Conservation (phyloP, 2,329 filamentous ascomycete genomes). For the Colletotrichum sp. region DNA sequence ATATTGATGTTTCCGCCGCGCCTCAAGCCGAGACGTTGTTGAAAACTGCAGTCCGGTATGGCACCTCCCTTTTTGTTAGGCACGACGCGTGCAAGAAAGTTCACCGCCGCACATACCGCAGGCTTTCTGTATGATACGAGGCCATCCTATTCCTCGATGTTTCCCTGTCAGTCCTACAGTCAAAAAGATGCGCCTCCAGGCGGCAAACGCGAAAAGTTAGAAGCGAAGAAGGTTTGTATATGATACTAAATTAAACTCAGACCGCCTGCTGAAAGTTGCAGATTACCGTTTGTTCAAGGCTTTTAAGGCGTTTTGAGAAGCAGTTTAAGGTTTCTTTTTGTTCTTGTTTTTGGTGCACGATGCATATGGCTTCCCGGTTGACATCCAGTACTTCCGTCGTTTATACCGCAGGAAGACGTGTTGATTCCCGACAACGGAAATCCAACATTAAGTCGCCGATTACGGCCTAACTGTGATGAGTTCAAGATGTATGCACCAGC, state of each 20-base stretch:
- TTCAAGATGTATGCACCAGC: not conserved
- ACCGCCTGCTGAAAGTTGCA: not conserved
- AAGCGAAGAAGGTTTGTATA: no score
- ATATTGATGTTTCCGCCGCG: not conserved
- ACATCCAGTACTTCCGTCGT: no score
- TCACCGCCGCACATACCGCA: not conserved
- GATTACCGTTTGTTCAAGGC: not conserved
- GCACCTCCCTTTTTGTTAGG: not conserved
- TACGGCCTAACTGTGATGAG: not conserved
- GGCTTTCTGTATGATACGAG: fast-evolving
- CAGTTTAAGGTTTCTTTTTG: no score
- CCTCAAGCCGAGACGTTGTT: not conserved
- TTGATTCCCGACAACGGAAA: fast-evolving
- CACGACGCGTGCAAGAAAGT: not conserved
- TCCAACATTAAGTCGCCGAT: not conserved
- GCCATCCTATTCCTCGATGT: no score
- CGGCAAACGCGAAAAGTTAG: no score
- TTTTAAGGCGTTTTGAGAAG: not conserved
- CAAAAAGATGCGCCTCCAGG: no score
- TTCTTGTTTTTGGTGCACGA: no score
- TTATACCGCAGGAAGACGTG: fast-evolving
- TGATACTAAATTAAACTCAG: not conserved
- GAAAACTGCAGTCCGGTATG: not conserved
- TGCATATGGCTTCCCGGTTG: no score
- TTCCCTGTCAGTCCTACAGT: no score